Base-by-base conservation (phyloP, 495 filamentous ascomycete genomes). In the Lichina pygmaea region DNA sequence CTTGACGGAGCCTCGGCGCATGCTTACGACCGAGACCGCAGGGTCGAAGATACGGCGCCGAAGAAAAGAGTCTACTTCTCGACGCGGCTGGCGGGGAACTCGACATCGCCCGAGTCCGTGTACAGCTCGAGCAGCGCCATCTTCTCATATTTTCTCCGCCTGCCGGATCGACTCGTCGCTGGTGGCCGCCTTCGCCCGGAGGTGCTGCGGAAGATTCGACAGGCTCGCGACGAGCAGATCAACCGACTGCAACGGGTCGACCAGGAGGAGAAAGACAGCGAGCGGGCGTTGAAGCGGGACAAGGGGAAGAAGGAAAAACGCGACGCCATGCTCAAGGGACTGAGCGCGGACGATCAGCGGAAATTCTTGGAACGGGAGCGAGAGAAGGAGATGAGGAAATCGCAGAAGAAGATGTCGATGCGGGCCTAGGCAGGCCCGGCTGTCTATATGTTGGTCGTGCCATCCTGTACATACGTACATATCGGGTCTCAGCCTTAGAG, bases 241-340 rank as follows among this genome's bases (percentile, higher is more conserved):
- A 73, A 70, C 57, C 78, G 79, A 63, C 72, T 97, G 49, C 70
- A 77, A 53, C 80, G 78, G 54, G 65, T 68, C 2, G 80, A 78
- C 44, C 86, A 95, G 52, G 82, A 84, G n/a, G 83, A 91, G 60
- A 86, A 86, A 66, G 78, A 81, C 42, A 89, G 93, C 64, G 91
- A 95, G 69, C 66, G 84, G 36, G 69, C 70, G 50, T 47, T 71
- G 7, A 73, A 82, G 53, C 70, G 72, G 13, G 89, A 94, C 59
- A 82, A 80, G 68, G 62, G 71, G 53, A 91, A 84, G 68, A 94
- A 91, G 67, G 73, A 84, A 53, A 84, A 92, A 68, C 68, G 89
- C n/a, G 89, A 97, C 55, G 66, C 70, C 43, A 67, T 75, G 61
- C 62, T 97, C 44, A 80, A 77, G 54, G 68, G 71, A 8, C 72